phyloP scores from a whole-genome alignment of 192 early-diverging fungal genomes.

The Spizellomyces sp. region DNA sequence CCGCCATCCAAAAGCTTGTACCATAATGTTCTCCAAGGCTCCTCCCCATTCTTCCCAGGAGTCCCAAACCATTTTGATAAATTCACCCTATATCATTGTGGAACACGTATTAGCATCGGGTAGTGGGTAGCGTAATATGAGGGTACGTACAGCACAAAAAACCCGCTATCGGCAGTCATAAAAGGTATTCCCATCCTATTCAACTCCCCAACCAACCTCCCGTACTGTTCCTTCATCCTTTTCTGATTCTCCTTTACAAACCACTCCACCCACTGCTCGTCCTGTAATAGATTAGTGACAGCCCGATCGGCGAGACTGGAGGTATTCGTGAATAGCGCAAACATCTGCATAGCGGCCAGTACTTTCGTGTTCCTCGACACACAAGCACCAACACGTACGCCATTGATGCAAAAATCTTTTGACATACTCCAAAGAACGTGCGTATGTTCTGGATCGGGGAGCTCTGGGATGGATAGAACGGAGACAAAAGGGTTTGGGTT shows the following conservation, averaged over 20 bases:
- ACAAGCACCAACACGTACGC: constrained; percentile 67
- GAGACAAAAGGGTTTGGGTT: neutral
- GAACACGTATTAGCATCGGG: neutral
- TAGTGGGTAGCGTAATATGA: neutral
- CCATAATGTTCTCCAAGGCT: neutral
- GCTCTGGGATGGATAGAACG: neutral
- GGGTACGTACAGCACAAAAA: constrained; percentile 68
- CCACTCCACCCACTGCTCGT: constrained; percentile 56
- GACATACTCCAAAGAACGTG: constrained; percentile 79
- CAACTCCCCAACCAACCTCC: constrained; percentile 41
- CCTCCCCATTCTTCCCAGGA: too few species aligned
- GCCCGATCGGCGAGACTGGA: constrained; percentile 63
- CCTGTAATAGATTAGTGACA: constrained; percentile 52
- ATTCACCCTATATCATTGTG: neutral
- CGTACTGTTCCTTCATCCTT: constrained; percentile 58
- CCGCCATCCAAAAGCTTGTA: constrained; percentile 30
- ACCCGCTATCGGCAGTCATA: constrained; percentile 66
- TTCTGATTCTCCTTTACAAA: constrained; percentile 64
- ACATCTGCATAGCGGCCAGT: constrained; percentile 7
- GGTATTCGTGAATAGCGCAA: constrained; percentile 62
- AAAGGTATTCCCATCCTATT: constrained; percentile 51
- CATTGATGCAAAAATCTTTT: constrained; percentile 84
- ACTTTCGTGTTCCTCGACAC: constrained; percentile 42
- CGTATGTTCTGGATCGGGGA: constrained; percentile 24
- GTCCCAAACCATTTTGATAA: neutral